A percentile compares a stretch with the other conserved stretches of the same genome.
Evolutionary conservation across 176 grass and related monocot genomes (phyloP).

Genomic region (Ampelocalamus luodianensis): DNA sequence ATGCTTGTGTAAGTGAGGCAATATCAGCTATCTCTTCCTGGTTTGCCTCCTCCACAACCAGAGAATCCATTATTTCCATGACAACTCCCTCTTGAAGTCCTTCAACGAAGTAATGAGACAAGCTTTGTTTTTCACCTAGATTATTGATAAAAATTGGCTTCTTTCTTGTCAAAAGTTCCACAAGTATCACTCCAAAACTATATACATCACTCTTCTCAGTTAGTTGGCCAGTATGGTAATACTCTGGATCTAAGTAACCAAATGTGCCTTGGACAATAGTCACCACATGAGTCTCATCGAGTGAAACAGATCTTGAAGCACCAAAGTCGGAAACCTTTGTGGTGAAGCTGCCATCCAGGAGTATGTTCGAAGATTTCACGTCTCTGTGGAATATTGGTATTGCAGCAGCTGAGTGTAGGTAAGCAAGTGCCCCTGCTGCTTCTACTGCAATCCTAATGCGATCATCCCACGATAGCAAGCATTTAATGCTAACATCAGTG

Average conservation of each 20-base stretch:
- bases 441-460: no score
- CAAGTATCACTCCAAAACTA: slow-evolving; percentile 61
- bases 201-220: slow-evolving; percentile 41
- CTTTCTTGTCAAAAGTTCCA: slow-evolving; percentile 45
- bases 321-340: no score
- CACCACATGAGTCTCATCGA: no score
- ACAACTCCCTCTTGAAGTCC: not conserved
- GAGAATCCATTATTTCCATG: slow-evolving; percentile 26
- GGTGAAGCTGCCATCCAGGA: no score
- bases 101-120: slow-evolving; percentile 41
- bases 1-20: slow-evolving; percentile 29
- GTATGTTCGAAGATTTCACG: no score
- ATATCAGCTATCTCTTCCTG: slow-evolving; percentile 33
- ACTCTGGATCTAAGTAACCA: no score
- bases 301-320: no score
- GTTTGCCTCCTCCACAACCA: slow-evolving; percentile 40
- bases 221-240: no score
- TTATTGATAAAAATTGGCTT: slow-evolving; percentile 45
- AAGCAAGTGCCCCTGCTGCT: no score
- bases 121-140: slow-evolving; percentile 25
- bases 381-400: no score
- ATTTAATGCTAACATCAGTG: not conserved
- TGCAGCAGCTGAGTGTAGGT: no score
- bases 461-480: slow-evolving; percentile 39
- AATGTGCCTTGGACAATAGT: no score